Conservation (phyloP, 176 grass and related monocot species). For the Areca catechu region DNA sequence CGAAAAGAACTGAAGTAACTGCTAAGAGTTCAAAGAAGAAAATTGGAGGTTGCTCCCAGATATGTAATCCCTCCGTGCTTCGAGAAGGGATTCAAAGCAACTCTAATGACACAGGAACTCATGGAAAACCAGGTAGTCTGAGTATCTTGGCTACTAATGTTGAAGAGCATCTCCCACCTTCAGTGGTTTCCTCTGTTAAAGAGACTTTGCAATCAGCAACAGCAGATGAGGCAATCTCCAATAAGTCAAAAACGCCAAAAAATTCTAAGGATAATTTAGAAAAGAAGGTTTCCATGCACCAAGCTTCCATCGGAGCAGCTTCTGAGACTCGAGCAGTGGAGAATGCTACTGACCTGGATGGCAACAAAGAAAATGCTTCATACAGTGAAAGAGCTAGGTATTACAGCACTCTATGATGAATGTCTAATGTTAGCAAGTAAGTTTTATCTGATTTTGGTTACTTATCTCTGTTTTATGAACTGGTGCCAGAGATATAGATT, state of each 20-base stretch:
- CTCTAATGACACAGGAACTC: neutral
- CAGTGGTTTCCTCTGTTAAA: too few species aligned
- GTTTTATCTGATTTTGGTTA: neutral
- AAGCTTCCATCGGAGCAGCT: constrained; percentile 2
- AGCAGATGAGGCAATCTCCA: neutral
- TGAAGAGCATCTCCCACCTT: constrained; percentile 6
- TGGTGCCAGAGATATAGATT: neutral
- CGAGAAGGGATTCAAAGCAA: neutral
- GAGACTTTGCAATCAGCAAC: neutral
- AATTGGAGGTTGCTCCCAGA: constrained; percentile 23
- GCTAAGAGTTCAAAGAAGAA: constrained; percentile 11
- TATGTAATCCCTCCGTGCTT: constrained; percentile 1
- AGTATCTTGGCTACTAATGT: neutral
- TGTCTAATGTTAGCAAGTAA: neutral
- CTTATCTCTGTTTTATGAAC: constrained; percentile 7
- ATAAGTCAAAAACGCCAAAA: neutral
- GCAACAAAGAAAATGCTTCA: constrained; percentile 62
- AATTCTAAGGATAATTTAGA: constrained; percentile 8
- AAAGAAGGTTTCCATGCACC: neutral
- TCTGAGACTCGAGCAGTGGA: constrained; percentile 7
- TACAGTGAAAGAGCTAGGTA: constrained; percentile 19
- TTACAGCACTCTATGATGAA: neutral
- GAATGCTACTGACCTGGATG: constrained; percentile 12
- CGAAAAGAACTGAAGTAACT: constrained; percentile 21
- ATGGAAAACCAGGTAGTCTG: neutral